These are phyloP conservation scores for Abrus pulchellus DNA, from an alignment of 306 rosid genomes.

Conservation along the genomic window DNA sequence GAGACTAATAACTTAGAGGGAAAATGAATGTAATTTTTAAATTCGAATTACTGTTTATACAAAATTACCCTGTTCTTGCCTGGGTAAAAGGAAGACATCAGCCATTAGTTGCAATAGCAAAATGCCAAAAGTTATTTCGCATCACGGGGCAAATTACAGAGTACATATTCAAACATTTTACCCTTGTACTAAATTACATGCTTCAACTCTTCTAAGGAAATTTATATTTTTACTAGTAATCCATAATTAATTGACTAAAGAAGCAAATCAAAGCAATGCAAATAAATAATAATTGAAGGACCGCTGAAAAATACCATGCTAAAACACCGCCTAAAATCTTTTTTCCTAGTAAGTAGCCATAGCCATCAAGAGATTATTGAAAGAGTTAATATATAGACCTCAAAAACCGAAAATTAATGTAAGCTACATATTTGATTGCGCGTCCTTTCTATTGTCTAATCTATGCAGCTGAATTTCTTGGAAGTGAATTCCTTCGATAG, in stretches of 20 bases:
- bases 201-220: slow-evolving; percentile 22
- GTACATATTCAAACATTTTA: slow-evolving; percentile 26
- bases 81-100: slow-evolving; percentile 35
- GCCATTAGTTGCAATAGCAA: slow-evolving; percentile 48
- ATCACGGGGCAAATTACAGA: neutral
- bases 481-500: too few relatives aligned
- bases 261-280: too few relatives aligned
- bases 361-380: neutral
- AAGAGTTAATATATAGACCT: neutral
- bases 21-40: neutral
- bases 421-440: neutral
- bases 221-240: neutral
- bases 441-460: too few relatives aligned
- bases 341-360: neutral
- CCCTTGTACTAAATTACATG: slow-evolving; percentile 25
- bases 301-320: neutral
- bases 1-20: neutral
- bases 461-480: too few relatives aligned
- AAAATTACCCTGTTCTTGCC: slow-evolving; percentile 6
- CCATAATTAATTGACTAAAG: neutral
- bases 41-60: neutral
- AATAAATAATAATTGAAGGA: neutral
- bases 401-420: neutral
- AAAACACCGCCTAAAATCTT: neutral
- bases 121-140: slow-evolving; percentile 28